phyloP scores from a whole-genome alignment of 2,329 filamentous ascomycete genomes.

The Aureobasidium leucospermi region DNA sequence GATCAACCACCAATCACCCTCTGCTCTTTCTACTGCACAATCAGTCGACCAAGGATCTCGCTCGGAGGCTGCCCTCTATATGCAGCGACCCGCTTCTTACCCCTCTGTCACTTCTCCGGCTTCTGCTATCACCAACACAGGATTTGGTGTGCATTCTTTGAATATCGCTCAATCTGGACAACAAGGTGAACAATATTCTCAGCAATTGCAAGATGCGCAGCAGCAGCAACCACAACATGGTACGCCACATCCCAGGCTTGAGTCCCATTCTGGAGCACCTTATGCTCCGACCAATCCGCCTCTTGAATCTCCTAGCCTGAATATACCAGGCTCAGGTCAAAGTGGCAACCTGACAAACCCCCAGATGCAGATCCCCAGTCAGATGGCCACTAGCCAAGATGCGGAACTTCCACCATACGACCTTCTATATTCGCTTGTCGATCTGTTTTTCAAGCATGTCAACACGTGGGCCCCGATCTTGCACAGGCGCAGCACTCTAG shows the following conservation, averaged over 20 bases:
- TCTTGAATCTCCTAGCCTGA: constrained; percentile 53
- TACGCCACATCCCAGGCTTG: constrained; percentile 13
- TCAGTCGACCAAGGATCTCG: constrained; percentile 32
- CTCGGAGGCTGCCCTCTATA: constrained; percentile 39
- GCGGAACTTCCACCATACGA: constrained; percentile 52
- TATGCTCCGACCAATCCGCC: constrained; percentile 33
- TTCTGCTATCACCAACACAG: background rate
- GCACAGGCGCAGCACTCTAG: constrained; percentile 74
- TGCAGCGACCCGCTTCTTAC: constrained; percentile 37
- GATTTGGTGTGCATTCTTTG: background rate
- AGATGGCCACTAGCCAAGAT: constrained; percentile 29
- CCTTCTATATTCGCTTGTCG: constrained; percentile 52
- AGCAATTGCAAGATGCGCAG: constrained; percentile 14
- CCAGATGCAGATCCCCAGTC: constrained; percentile 17
- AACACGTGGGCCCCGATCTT: constrained; percentile 75
- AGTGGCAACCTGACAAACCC: constrained; percentile 1
- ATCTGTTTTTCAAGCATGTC: constrained; percentile 57
- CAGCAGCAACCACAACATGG: constrained; percentile 20
- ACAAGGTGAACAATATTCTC: background rate
- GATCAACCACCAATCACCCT: constrained; percentile 9
- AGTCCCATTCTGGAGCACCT: constrained; percentile 17
- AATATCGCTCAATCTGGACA: background rate
- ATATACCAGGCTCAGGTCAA: constrained; percentile 40
- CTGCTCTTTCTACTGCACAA: constrained; percentile 1
- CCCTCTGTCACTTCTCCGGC: constrained; percentile 16